Evolutionary conservation across 2,329 filamentous ascomycete species (phyloP).

Genomic region (Fusarium sp.): DNA sequence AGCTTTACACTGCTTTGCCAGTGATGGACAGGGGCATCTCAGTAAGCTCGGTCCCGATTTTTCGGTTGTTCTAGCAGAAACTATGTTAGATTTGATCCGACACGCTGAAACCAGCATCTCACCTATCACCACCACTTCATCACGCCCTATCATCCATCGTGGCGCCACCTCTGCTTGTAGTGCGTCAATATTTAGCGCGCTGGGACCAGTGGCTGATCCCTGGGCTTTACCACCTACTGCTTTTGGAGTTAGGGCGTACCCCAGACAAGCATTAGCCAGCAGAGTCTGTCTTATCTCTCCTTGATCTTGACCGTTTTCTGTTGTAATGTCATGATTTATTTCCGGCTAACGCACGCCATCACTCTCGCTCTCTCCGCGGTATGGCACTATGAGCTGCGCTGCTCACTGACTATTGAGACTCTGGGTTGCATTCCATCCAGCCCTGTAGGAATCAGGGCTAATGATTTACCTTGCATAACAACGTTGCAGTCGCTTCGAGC

Average conservation of each 20-base stretch:
- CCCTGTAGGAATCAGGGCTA: not conserved
- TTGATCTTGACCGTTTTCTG: slow-evolving; percentile 2
- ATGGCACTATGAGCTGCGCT: not conserved
- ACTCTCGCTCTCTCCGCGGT: not conserved
- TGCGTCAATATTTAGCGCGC: not conserved
- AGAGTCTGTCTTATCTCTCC: not conserved
- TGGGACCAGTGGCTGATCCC: slow-evolving; percentile 5
- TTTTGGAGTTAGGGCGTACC: not conserved
- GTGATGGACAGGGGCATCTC: not conserved
- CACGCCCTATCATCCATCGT: slow-evolving; percentile 1
- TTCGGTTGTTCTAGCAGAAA: not conserved
- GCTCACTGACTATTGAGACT: not conserved
- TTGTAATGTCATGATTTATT: not conserved
- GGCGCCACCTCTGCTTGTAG: slow-evolving; percentile 5
- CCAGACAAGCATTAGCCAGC: not conserved
- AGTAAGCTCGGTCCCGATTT: not conserved
- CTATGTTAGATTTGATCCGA: not conserved
- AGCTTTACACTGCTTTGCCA: not conserved
- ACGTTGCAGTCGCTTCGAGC: not conserved
- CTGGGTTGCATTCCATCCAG: not conserved
- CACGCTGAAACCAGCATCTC: not conserved
- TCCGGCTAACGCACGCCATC: not conserved
- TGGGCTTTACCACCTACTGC: slow-evolving; percentile 4
- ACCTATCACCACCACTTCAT: not conserved
- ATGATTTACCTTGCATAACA: not conserved